These are phyloP conservation scores for Limonium bicolor DNA, from an alignment of 148 eudicot species.

Conservation along the genomic window DNA sequence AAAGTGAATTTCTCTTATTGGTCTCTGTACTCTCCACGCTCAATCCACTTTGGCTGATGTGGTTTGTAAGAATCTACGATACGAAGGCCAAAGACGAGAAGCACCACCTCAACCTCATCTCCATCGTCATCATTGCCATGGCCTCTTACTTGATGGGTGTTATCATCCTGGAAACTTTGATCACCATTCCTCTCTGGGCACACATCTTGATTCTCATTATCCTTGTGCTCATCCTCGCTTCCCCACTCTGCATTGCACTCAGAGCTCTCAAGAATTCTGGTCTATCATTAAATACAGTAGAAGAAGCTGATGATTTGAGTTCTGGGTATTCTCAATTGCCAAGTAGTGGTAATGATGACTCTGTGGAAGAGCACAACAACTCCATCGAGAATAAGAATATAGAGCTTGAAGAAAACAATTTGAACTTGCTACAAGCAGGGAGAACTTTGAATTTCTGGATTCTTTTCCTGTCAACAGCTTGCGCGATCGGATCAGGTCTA, in stretches of 20 bases:
- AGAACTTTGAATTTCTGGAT: slow-evolving; percentile 51
- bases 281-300: too few relatives aligned
- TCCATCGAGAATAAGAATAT: too few relatives aligned
- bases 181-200: slow-evolving; percentile 21
- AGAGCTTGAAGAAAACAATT: slow-evolving; percentile 13
- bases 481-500: slow-evolving; percentile 63
- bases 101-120: slow-evolving; percentile 35
- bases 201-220: slow-evolving; percentile 17
- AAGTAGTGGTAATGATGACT: background rate
- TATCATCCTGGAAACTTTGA: slow-evolving; percentile 27
- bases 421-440: slow-evolving; percentile 47
- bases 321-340: slow-evolving; percentile 17
- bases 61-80: slow-evolving; percentile 31
- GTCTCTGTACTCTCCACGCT: slow-evolving; percentile 40
- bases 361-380: too few relatives aligned
- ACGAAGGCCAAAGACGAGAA: slow-evolving; percentile 29
- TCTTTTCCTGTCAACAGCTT: slow-evolving; percentile 34
- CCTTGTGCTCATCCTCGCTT: slow-evolving; percentile 29
- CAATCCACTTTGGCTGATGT: slow-evolving; percentile 45
- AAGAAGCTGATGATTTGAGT: too few relatives aligned
- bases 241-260: slow-evolving; percentile 34
- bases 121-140: slow-evolving; percentile 25
- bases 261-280: slow-evolving; percentile 23
- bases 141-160: slow-evolving; percentile 48
- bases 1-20: slow-evolving; percentile 40